phyloP scores from a whole-genome alignment of 23 red algal genomes.

The Gracilariopsis chorda region DNA sequence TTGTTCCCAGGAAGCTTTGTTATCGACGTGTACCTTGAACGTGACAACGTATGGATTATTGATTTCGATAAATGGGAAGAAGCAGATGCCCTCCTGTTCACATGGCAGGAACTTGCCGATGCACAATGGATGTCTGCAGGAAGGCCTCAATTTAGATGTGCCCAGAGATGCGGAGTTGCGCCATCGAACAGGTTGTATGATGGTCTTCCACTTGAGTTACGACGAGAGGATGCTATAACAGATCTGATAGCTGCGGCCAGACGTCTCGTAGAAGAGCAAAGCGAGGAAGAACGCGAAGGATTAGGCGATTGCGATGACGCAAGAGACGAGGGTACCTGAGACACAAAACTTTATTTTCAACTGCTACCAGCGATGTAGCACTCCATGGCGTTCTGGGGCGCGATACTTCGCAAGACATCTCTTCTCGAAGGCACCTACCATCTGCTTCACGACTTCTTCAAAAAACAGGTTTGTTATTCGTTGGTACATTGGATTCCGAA shows the following conservation, averaged over 20 bases:
- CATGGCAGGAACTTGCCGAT: conserved; percentile 33
- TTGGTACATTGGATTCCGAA: conserved; percentile 90
- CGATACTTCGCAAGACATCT: conserved; percentile 46
- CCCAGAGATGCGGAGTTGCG: neutral
- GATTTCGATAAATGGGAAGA: conserved; percentile 45
- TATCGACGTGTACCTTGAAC: conserved; percentile 58
- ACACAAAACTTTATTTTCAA: neutral
- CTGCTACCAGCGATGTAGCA: conserved; percentile 39
- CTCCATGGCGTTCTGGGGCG: neutral
- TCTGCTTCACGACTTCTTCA: conserved; percentile 90
- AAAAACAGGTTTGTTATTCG: conserved; percentile 87
- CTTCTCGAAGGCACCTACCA: conserved; percentile 94
- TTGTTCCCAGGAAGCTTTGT: conserved; percentile 45
- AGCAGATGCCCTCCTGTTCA: conserved; percentile 33
- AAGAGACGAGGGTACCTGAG: too few relatives aligned
- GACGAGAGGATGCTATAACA: neutral
- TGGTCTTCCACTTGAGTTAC: conserved; percentile 62
- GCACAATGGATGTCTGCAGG: conserved; percentile 30
- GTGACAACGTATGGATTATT: conserved; percentile 55
- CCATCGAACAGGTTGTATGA: conserved; percentile 28
- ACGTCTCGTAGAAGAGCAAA: conserved; percentile 2
- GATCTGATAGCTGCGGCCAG: conserved; percentile 27
- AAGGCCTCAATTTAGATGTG: conserved; percentile 52
- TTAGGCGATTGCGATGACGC: too few relatives aligned
- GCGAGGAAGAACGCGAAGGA: neutral